Base-by-base conservation (phyloP, 495 filamentous ascomycete species). In the Achaetomiella virescens region DNA sequence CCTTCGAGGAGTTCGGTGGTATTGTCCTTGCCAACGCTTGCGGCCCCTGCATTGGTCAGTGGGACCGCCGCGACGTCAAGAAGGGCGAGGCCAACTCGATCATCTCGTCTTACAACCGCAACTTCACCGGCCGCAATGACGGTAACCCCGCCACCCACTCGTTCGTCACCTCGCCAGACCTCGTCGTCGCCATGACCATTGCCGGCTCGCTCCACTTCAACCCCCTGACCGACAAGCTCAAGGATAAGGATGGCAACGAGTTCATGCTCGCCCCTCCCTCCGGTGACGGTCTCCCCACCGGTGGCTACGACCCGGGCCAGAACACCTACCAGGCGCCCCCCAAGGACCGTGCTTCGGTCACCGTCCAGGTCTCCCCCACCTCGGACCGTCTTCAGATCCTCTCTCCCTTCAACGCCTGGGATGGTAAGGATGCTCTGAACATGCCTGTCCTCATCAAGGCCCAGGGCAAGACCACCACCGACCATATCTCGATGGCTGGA, bases 41-140 rank as follows among this genome's bases (percentile, higher is more conserved):
- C 70, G 93, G 91, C 51, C 81, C 82, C 45, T 84, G 80, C 68
- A 82, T 82, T 60, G 81, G 84, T 55, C 93, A 98, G 76, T 98
- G 93, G 93, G 90, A 96, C 73, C 88, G 92, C 66, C 78, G 77
- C 65, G 92, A 97, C 61, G 89, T 97, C 36, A 89, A 91, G 82
- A 97, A 98, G 84, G 95, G 95, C 61, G 89, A 91, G 69, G 75
- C 90, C 61, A 98, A 98, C 83, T 67, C 66, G 29, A 69, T 69
- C 50, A 52, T 69, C 57, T 66, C 61, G 20, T 70, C 67, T 24
- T 70, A 64, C 61, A 68, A 68, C 65, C 65, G 93, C 75, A 99
- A 99, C 84, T 99, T 99, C 80, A 97, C 92, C 64, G 93, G 93
- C 62, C 91, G 93, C 75, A 98, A 98, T 76, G 93, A 98, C 66